These are phyloP conservation scores for Heterobasidion annosum DNA, from an alignment of 1,284 basidiomycete species.

Conservation along the genomic window DNA sequence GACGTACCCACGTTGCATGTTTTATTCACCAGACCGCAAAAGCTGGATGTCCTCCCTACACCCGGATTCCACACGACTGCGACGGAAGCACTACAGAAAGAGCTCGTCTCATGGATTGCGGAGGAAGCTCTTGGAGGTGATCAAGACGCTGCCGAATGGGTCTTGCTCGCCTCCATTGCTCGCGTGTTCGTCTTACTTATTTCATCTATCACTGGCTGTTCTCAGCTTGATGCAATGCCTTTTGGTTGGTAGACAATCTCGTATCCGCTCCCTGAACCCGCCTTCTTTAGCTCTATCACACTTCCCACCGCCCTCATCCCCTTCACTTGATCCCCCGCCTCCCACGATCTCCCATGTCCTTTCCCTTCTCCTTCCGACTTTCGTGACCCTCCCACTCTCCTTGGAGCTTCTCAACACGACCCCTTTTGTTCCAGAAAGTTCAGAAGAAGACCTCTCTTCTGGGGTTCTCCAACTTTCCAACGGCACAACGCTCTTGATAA, in stretches of 20 bases:
- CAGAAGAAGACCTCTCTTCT: conserved; percentile 66
- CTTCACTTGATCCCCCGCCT: conserved; percentile 3
- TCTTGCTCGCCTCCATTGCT: conserved; percentile 57
- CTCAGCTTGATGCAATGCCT: too few species aligned
- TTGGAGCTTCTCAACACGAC: conserved; percentile 54
- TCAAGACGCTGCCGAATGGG: conserved; percentile 66
- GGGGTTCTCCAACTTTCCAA: conserved; percentile 68
- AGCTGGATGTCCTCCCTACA: conserved; percentile 9
- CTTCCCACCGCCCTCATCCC: conserved; percentile 38
- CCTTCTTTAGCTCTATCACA: conserved; percentile 55
- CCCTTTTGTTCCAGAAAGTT: conserved; percentile 56
- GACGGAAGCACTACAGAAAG: conserved; percentile 23
- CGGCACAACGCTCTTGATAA: conserved; percentile 56
- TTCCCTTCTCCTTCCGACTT: conserved; percentile 43
- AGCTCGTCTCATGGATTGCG: conserved; percentile 66
- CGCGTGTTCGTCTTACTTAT: conserved; percentile 44
- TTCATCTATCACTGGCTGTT: too few species aligned
- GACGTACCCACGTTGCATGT: conserved; percentile 63
- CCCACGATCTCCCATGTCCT: conserved; percentile 47
- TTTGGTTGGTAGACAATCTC: conserved; percentile 45
- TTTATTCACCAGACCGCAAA: conserved; percentile 39
- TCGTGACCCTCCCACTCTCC: conserved; percentile 42
- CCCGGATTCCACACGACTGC: conserved; percentile 19
- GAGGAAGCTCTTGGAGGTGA: conserved; percentile 62
- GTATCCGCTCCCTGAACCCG: conserved; percentile 59